These are phyloP conservation scores for Aspergillus steynii DNA, from an alignment of 495 filamentous ascomycete genomes.

Conservation along the genomic window DNA sequence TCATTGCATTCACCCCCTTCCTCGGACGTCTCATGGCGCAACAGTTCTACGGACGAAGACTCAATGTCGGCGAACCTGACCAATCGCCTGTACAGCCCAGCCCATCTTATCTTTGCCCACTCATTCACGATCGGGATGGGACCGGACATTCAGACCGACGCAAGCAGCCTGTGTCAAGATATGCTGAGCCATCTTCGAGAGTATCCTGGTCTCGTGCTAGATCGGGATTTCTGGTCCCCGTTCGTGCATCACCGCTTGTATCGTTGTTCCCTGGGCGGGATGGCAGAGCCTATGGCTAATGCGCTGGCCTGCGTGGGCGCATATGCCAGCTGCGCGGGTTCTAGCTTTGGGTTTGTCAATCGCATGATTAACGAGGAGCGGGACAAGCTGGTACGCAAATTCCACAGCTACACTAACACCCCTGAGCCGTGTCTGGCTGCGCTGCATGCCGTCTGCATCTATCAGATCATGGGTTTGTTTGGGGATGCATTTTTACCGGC, in stretches of 20 bases:
- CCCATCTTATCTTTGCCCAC: conserved; percentile 10
- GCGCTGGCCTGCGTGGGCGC: conserved; percentile 15
- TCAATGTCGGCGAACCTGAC: not conserved
- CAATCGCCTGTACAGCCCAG: conserved; percentile 2
- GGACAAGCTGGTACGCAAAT: conserved; percentile 16
- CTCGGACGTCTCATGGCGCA: not conserved
- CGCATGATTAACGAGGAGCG: conserved; percentile 14
- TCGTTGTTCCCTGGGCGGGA: conserved; percentile 13
- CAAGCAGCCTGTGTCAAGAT: conserved; percentile 9
- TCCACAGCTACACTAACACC: conserved; percentile 11
- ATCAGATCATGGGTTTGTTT: conserved; percentile 20
- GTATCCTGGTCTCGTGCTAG: conserved; percentile 16
- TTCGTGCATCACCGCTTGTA: conserved; percentile 21
- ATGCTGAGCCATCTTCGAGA: conserved; percentile 14
- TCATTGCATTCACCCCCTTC: conserved; percentile 1
- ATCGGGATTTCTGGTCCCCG: conserved; percentile 19
- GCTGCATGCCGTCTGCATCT: conserved; percentile 20
- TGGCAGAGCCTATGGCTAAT: conserved; percentile 18
- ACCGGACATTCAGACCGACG: not conserved
- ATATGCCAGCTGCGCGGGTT: conserved; percentile 12
- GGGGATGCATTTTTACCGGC: conserved; percentile 13
- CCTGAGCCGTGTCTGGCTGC: conserved; percentile 19
- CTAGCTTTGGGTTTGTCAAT: conserved; percentile 17
- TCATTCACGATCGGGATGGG: conserved; percentile 8
- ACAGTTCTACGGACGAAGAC: not conserved